A percentile compares a stretch with the other conserved stretches of the same genome.
Evolutionary conservation across 1,284 basidiomycete genomes (phyloP).

Genomic region (Naganishia albida): DNA sequence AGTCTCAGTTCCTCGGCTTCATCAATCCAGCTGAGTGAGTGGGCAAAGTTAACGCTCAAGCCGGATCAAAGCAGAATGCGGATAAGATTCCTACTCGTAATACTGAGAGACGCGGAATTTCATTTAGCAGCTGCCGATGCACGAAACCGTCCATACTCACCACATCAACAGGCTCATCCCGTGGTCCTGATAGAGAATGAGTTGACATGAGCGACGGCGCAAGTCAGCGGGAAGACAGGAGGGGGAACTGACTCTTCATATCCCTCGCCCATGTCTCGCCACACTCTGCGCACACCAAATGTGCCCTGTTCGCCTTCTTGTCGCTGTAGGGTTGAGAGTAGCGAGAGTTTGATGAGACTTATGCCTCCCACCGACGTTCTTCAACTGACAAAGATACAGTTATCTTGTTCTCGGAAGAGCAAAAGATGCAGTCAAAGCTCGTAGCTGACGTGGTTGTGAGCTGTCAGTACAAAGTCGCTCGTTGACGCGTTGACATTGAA

Average conservation of each 20-base stretch:
- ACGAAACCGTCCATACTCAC: not conserved
- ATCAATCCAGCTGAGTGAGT: constrained; percentile 48
- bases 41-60: no score
- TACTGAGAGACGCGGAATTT: not conserved
- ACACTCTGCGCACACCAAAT: constrained; percentile 1
- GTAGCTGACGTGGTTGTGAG: constrained; percentile 39
- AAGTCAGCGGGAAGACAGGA: no score
- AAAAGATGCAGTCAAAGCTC: constrained; percentile 54
- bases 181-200: constrained; percentile 42
- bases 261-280: constrained; percentile 39
- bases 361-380: not conserved
- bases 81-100: constrained; percentile 13
- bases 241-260: constrained; percentile 43
- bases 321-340: not conserved
- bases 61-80: not conserved
- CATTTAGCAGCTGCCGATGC: not conserved
- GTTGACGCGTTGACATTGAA: not conserved
- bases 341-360: not conserved
- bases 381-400: constrained; percentile 45
- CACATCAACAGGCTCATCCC: constrained; percentile 36
- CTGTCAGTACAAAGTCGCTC: constrained; percentile 1
- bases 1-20: constrained; percentile 49
- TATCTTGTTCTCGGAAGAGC: constrained; percentile 50
- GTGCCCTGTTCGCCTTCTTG: constrained; percentile 12
- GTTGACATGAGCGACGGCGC: constrained; percentile 1